Base-by-base conservation (phyloP, 345 rosid species). In the Rhizophora mangle region DNA sequence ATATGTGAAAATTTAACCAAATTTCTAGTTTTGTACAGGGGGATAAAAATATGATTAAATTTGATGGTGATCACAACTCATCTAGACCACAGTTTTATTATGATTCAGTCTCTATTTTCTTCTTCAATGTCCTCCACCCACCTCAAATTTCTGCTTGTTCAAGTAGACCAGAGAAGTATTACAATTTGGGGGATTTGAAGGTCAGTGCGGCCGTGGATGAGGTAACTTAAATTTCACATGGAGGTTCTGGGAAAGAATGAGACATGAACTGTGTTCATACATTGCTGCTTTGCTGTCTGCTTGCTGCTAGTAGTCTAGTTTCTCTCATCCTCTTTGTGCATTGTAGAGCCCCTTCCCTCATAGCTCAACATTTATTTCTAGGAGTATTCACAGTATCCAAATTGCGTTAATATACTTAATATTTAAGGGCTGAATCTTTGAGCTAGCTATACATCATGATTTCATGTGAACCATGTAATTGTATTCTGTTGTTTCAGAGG, bases 11-110 rank as follows among this genome's bases (percentile, higher is more conserved):
- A 29, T 24, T 64, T 60, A 56, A 52, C 52, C 7, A 63, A 37
- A 43, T 24, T 62, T 64, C 70, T 82, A 16, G 47, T 70, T 74
- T 39, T 81, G n/a, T 53, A 71, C 89, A 95, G 99, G 99, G 99
- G 47, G 97, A 92, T 81, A 95, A 91, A 80, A 95, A 95, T 73
- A 76, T 95, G 73, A 89, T 95, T 74, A 90, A 87, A 80, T 95
- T 95, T 76, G 93, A 95, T 68, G 99, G 99, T 63, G 97, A 95
- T 71, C 97, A 92, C 80, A 95, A 95, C 80, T 83, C 97, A 47
- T 88, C 99, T 27, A 80, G 99, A 71, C 97, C 99, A 29, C 97
- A 92, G 64, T 90, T 84, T 73, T 95, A 83, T 75, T 92, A 90
- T 64, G 96, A 95, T 79, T 95, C 99, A 0, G 97, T 95, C 67